Conservation (phyloP, 2,329 filamentous ascomycete genomes). For the Alternaria consortialis region DNA sequence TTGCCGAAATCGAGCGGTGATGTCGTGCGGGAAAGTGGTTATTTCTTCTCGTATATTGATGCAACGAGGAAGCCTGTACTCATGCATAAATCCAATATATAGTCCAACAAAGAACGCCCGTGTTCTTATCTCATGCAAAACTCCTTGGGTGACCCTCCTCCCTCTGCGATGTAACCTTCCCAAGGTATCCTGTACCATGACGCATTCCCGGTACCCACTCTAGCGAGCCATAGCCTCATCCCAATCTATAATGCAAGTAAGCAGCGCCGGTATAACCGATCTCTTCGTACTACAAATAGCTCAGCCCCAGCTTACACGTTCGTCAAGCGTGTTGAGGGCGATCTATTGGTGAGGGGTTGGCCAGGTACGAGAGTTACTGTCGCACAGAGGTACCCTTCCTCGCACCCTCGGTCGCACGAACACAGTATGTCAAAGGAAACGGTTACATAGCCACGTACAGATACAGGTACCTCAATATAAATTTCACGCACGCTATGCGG, state of each 20-base stretch:
- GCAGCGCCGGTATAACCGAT: background rate
- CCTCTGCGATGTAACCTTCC: background rate
- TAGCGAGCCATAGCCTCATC: background rate
- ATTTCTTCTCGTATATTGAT: background rate
- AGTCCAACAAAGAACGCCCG: background rate
- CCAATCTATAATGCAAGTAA: background rate
- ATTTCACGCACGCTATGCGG: background rate
- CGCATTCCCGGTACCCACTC: background rate
- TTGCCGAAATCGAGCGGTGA: background rate
- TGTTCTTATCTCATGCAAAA: background rate
- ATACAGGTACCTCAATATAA: conserved; percentile 5
- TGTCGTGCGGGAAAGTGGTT: background rate
- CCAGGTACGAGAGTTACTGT: background rate
- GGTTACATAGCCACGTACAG: background rate
- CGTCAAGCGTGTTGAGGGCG: background rate
- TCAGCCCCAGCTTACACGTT: background rate
- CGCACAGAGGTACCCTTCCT: background rate
- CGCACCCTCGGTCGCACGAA: background rate
- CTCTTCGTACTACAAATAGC: background rate
- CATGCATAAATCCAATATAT: background rate
- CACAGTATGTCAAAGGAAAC: conserved; percentile 1
- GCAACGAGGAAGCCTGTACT: background rate
- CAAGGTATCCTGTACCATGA: background rate
- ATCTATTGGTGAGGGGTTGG: too few relatives aligned
- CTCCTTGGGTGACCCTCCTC: background rate